These are phyloP conservation scores for Aspergillus ostianus DNA, from an alignment of 495 filamentous ascomycete genomes.

Conservation along the genomic window DNA sequence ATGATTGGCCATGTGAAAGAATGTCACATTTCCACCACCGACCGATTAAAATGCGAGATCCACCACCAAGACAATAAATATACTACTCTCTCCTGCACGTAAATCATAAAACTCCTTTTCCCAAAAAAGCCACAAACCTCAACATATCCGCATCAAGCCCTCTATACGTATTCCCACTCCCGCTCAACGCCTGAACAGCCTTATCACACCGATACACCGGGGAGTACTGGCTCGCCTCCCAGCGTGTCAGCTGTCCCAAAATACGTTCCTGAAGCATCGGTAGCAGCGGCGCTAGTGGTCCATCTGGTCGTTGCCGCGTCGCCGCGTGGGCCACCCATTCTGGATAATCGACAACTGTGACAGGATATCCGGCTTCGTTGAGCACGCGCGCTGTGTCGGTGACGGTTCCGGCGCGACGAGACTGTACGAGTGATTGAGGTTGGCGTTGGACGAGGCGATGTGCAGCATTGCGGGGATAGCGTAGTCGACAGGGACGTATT, in stretches of 20 bases:
- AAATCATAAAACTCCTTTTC: background rate
- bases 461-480: conserved; percentile 15
- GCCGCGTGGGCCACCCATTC: conserved; percentile 11
- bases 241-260: conserved; percentile 7
- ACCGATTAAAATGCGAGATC: too few species aligned
- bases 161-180: background rate
- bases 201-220: conserved; percentile 9
- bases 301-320: background rate
- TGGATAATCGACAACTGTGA: conserved; percentile 10
- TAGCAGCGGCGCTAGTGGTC: conserved; percentile 11
- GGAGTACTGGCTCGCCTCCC: conserved; percentile 8
- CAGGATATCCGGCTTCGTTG: conserved; percentile 14
- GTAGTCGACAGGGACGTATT: conserved; percentile 22
- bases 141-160: background rate
- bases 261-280: conserved; percentile 16
- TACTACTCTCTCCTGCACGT: too few species aligned
- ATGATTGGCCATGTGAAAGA: too few species aligned
- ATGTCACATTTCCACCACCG: too few species aligned
- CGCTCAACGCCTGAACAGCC: conserved; percentile 1
- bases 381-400: conserved; percentile 9
- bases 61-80: too few species aligned
- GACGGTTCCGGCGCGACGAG: conserved; percentile 10
- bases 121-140: background rate
- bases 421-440: conserved; percentile 13
- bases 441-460: conserved; percentile 10